phyloP scores from a whole-genome alignment of 768 basidiomycete genomes.

The Phylloporus arenicola region DNA sequence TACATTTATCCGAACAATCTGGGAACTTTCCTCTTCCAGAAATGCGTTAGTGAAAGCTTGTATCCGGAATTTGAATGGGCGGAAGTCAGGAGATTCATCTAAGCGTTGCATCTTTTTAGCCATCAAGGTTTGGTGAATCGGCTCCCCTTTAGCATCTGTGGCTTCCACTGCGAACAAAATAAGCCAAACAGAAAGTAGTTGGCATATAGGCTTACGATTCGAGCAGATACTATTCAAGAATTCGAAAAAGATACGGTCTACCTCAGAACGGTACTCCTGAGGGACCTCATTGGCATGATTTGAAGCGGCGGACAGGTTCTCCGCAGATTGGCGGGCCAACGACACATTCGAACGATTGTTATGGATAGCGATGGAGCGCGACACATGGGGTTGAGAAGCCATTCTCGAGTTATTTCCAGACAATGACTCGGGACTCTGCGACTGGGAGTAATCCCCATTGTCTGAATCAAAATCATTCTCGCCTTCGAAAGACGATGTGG shows the following conservation, averaged over 20 bases:
- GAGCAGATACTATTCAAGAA: conserved; percentile 87
- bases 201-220: conserved; percentile 57
- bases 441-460: conserved; percentile 28
- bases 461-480: conserved; percentile 47
- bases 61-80: conserved; percentile 98
- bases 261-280: conserved; percentile 71
- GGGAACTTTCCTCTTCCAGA: conserved; percentile 69
- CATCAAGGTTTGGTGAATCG: conserved; percentile 97
- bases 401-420: conserved; percentile 20
- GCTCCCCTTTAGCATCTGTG: conserved; percentile 90
- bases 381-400: conserved; percentile 19
- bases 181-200: conserved; percentile 7
- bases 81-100: conserved; percentile 93
- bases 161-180: conserved; percentile 66
- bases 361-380: conserved; percentile 17
- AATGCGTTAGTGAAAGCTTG: conserved; percentile 97
- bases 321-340: conserved; percentile 18
- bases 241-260: conserved; percentile 88
- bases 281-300: conserved; percentile 61
- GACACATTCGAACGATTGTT: conserved; percentile 10
- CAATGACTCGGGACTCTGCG: conserved; percentile 29
- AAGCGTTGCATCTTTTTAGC: conserved; percentile 97
- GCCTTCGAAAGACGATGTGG: conserved; percentile 43
- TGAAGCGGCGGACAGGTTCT: conserved; percentile 21
- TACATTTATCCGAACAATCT: conserved; percentile 1